Base-by-base conservation (phyloP, 1,139 yeast species). In the Zygosaccharomyces sapae region DNA sequence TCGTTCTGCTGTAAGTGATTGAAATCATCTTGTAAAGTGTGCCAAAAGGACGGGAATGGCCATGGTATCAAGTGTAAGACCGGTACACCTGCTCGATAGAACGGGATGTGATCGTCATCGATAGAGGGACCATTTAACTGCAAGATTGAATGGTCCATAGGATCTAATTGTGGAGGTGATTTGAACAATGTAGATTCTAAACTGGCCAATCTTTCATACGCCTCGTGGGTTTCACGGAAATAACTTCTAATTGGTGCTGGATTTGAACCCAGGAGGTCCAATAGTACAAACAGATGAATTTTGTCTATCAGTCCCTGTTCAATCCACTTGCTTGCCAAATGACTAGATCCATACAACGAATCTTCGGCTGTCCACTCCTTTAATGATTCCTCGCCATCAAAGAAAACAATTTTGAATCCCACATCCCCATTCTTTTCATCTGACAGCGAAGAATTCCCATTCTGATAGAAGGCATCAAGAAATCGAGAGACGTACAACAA, bases 311-410 rank as follows among this genome's bases (percentile, higher is more conserved):
- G 22, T 1, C 59, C 62, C 3, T 56, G 52, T 2, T 48, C 37
- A 3, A 59, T 59, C 78, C 77, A 72, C 38, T 56, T 51, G 1
- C 57, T 52, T 0, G 80, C 81, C 33, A 78, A 57, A 51, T 75
- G 76, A 13, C 74, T 68, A 0, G 83, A 73, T 0, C 83, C 84
- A 55, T 79, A 79, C 3, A 77, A 66, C 0, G 82, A 77, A 52
- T 79, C 83, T 0, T 65, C 58, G 7, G 67, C 69, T 0, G 73
- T 59, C 84, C 84, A 79, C 12, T 67, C 59, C 3, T 64, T 64
- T 22, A 76, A 55, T 0, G 84, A 83, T 54, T 79, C 83, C 54
- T 79, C 83, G 2, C 84, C 83, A 54, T 79, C 83, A 47, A 78
- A 75, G 55, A 79, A 78, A 0, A 79, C 63, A 9, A 79, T 58